A percentile compares a stretch with the other conserved stretches of the same genome.
Evolutionary conservation across 345 rosid species (phyloP).

Genomic region (Clarkia xantiana): DNA sequence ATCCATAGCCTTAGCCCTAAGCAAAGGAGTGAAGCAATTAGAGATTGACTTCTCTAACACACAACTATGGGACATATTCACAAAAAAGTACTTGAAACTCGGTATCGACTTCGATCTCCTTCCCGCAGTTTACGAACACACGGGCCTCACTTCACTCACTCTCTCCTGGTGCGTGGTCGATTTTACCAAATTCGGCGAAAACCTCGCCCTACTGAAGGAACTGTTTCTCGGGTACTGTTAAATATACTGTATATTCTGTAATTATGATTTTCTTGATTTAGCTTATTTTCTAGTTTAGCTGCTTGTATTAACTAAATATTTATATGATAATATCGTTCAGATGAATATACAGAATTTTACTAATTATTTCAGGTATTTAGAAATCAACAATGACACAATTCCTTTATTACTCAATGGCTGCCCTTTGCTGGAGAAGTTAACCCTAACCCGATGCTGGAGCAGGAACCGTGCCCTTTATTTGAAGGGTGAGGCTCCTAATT

Average conservation of each 20-base stretch:
- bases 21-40: slow-evolving; percentile 8
- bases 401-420: slow-evolving; percentile 6
- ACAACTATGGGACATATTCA: too few relatives aligned
- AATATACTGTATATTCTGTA: too few relatives aligned
- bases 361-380: too few relatives aligned
- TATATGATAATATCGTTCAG: too few relatives aligned
- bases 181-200: neutral
- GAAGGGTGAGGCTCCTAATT: neutral
- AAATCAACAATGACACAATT: slow-evolving; percentile 5
- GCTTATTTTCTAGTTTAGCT: too few relatives aligned
- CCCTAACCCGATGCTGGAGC: slow-evolving; percentile 22
- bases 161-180: slow-evolving; percentile 17
- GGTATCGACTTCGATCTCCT: slow-evolving; percentile 15
- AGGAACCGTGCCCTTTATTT: slow-evolving; percentile 4
- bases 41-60: slow-evolving; percentile 27
- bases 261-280: too few relatives aligned
- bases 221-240: slow-evolving; percentile 30
- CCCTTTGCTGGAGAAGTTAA: slow-evolving; percentile 21
- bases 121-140: slow-evolving; percentile 1
- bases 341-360: too few relatives aligned
- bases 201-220: slow-evolving; percentile 8
- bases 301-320: too few relatives aligned
- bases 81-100: too few relatives aligned
- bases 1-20: slow-evolving; percentile 13
- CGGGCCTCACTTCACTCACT: slow-evolving; percentile 13